Base-by-base conservation (phyloP, 73 alveolate genomes). In the Stentor roeselii region DNA sequence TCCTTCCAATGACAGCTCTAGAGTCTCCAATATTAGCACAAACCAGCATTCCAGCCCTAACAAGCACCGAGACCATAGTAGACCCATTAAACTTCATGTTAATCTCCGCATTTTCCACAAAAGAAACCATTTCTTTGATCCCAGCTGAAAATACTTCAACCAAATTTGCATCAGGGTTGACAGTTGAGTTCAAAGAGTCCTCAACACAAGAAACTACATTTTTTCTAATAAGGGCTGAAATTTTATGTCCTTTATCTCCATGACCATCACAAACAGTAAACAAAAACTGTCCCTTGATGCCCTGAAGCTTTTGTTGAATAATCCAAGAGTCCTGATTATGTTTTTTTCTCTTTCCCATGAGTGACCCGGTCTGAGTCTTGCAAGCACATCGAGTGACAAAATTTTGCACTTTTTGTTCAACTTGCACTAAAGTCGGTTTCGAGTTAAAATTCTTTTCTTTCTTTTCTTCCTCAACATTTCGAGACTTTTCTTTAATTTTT, bases 231-330 rank as follows among this genome's bases (percentile, higher is more conserved):
- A 91, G 96, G 38, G 93, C 95, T 59, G 97, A 89, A 34, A 97
- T 96, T 60, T 91, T 85, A 89, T 97, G 99, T 2, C 99, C 99
- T 90, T 92, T 83, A 50, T 84, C 86, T 1, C 99, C 99, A 85
- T 96, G 99, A 37, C 99, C 99, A 89, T 97, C 99, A 78, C 98
- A 93, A 11, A 97, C 99, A 30, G 98, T 97, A 50, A 95, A 76
- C 42, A 91, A 60, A 94, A 92, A 92, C 36, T 87, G 89, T n/a
- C 90, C 90, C 59, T 89, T 86, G 14, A 90, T 87, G 15, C 80
- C 80, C 34, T 67, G 80, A 1, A 67, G 34, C 34, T 11, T 21
- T 67, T 21, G 80, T 2, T n/a, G 41, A 30, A 67, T 67, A 14
- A 67, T n/a, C n/a, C n/a, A 67, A 67, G 37, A 15, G 37, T 67